A percentile compares a stretch with the other conserved stretches of the same genome.
These are phyloP conservation scores for Stephania yunnanensis DNA, from an alignment of 164 flowering plant genomes.

Conservation along the genomic window DNA sequence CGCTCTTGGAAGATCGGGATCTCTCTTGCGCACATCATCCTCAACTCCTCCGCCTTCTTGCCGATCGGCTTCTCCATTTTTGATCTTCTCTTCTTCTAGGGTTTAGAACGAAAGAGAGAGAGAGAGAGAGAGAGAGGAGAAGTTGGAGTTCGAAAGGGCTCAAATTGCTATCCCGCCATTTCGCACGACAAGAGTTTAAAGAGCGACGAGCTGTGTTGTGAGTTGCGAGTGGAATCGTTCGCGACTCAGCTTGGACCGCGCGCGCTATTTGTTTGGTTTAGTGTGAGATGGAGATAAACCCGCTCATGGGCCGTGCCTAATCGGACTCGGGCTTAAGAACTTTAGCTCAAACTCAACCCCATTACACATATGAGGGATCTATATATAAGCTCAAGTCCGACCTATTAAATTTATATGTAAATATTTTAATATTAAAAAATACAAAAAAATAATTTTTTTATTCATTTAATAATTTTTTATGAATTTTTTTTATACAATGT, in stretches of 20 bases:
- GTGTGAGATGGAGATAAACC: neutral
- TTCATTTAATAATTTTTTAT: too few species aligned
- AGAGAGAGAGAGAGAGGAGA: slow-evolving; percentile 2
- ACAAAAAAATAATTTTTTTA: too few species aligned
- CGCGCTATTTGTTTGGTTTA: neutral
- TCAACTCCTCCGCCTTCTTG: slow-evolving; percentile 28
- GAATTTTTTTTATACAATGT: too few species aligned
- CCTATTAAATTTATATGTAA: too few species aligned
- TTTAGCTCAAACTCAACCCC: too few species aligned
- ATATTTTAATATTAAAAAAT: too few species aligned
- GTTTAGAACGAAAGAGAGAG: slow-evolving; percentile 1
- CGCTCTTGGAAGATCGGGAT: slow-evolving; percentile 30
- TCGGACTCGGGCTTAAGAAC: too few species aligned
- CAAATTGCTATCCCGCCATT: slow-evolving; percentile 5
- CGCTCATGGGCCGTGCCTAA: neutral
- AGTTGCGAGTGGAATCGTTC: neutral
- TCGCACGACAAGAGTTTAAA: neutral
- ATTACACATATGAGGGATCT: too few species aligned
- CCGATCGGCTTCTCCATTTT: slow-evolving; percentile 10
- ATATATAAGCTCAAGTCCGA: too few species aligned
- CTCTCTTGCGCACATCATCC: slow-evolving; percentile 36
- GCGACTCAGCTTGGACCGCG: neutral
- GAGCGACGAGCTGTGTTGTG: neutral
- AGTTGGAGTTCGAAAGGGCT: neutral
- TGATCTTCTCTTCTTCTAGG: neutral